phyloP scores from a whole-genome alignment of 2,329 filamentous ascomycete genomes.

The Colletotrichum lini region DNA sequence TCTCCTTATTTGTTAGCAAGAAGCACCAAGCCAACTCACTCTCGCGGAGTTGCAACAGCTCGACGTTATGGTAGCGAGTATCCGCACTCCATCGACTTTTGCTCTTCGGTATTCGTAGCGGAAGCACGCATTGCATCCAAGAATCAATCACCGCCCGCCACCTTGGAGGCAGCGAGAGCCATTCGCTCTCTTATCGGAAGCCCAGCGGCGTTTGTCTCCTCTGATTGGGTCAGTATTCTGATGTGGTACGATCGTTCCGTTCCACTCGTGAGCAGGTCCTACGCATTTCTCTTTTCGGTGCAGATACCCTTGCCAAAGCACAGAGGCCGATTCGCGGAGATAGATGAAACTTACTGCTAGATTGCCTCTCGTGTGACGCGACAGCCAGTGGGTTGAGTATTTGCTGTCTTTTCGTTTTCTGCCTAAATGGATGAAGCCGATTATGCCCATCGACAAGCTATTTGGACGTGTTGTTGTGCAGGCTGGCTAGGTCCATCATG shows the following conservation, averaged over 20 bases:
- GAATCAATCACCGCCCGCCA: not conserved
- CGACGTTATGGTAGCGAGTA: not conserved
- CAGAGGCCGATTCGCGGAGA: conserved; percentile 27
- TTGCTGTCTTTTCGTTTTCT: not conserved
- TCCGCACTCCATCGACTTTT: too few species aligned
- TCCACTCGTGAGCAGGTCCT: not conserved
- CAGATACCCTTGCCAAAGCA: not conserved
- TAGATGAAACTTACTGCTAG: not conserved
- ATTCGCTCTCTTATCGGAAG: not conserved
- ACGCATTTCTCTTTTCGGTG: not conserved
- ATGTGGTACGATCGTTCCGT: not conserved
- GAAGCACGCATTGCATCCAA: not conserved
- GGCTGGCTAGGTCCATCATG: too few species aligned
- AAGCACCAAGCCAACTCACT: not conserved
- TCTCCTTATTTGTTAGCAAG: not conserved
- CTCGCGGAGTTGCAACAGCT: not conserved
- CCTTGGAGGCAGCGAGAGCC: too few species aligned
- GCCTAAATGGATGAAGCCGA: not conserved
- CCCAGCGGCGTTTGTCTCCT: not conserved
- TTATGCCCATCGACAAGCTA: not conserved
- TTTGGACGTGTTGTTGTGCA: not conserved
- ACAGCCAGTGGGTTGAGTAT: conserved; percentile 7
- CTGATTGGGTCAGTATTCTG: not conserved
- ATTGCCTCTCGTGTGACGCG: conserved; percentile 28
- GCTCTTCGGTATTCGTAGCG: too few species aligned